Percentiles rank a stretch among this genome's conserved stretches.
Conservation (phyloP, 345 rosid genomes). For the Camelina sativa region DNA sequence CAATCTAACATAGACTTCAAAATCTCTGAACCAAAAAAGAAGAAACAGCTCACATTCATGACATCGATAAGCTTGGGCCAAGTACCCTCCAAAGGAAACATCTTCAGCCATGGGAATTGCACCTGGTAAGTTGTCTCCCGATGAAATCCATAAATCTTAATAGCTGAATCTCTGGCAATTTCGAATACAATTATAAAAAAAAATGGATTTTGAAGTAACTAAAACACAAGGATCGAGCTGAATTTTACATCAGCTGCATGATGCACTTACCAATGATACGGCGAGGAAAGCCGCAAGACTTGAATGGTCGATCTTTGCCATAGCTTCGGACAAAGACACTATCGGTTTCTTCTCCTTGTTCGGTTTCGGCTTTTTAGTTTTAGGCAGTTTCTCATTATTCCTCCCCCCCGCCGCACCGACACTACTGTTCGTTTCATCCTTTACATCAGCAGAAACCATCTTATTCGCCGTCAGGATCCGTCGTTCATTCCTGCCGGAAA, state of each 20-base stretch:
- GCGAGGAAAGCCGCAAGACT: conserved; percentile 51
- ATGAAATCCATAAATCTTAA: conserved; percentile 55
- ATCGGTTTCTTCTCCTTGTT: conserved; percentile 8
- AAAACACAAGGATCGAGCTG: background rate
- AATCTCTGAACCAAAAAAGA: background rate
- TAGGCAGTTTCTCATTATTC: background rate
- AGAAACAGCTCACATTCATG: conserved; percentile 42
- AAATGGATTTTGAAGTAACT: background rate
- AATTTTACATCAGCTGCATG: background rate
- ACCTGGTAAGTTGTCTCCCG: conserved; percentile 51
- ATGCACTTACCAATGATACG: background rate
- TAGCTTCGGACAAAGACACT: conserved; percentile 54
- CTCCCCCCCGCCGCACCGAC: background rate
- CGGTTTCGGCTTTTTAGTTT: conserved; percentile 44
- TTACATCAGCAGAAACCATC: too few relatives aligned
- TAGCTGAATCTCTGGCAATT: conserved; percentile 33
- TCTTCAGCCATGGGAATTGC: conserved; percentile 58
- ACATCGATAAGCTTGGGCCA: conserved; percentile 39
- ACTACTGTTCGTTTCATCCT: too few relatives aligned
- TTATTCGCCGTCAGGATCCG: too few relatives aligned
- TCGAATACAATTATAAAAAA: conserved; percentile 34
- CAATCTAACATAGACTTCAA: too few relatives aligned
- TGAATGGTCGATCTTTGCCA: conserved; percentile 49
- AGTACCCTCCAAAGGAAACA: conserved; percentile 15
- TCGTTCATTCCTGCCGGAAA: too few relatives aligned